These are phyloP conservation scores for Trypanosoma congolense DNA, from an alignment of 208 protist genomes.

Conservation along the genomic window DNA sequence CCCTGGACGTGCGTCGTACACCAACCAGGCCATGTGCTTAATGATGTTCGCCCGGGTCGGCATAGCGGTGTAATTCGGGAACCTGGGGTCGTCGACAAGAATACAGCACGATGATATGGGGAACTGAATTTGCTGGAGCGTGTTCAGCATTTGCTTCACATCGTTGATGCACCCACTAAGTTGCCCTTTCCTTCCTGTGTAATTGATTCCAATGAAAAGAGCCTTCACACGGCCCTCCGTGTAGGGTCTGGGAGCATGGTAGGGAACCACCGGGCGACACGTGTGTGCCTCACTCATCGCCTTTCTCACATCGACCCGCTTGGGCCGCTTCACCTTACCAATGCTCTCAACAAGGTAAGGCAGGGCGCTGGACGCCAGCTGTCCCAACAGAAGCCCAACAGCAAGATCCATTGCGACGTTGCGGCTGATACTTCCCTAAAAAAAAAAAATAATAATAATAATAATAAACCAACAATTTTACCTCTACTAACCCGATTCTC, in stretches of 20 bases:
- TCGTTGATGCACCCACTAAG: conserved; percentile 88
- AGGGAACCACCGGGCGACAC: conserved; percentile 65
- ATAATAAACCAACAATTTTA: too few species aligned
- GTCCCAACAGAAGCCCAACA: conserved; percentile 24
- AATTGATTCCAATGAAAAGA: conserved; percentile 91
- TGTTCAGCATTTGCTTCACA: conserved; percentile 67
- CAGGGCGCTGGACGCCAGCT: conserved; percentile 18
- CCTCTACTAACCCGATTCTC: too few species aligned
- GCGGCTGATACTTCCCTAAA: too few species aligned
- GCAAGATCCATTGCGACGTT: conserved; percentile 36
- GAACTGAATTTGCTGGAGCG: conserved; percentile 76
- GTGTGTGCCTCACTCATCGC: conserved; percentile 35
- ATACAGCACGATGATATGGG: conserved; percentile 81
- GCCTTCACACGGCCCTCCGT: conserved; percentile 79
- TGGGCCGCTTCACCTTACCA: conserved; percentile 43
- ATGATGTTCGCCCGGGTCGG: conserved; percentile 84
- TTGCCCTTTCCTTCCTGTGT: conserved; percentile 54
- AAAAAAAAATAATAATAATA: too few species aligned
- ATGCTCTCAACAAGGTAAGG: conserved; percentile 52
- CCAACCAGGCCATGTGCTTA: conserved; percentile 84
- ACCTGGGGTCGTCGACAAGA: conserved; percentile 73
- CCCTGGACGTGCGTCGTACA: conserved; percentile 61
- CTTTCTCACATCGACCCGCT: conserved; percentile 49
- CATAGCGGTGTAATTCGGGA: conserved; percentile 65
- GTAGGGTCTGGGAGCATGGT: conserved; percentile 66